Evolutionary conservation across 768 basidiomycete species (phyloP), one percentile per base, ranked within the genome.

Genomic region (Trametes elegans): DNA sequence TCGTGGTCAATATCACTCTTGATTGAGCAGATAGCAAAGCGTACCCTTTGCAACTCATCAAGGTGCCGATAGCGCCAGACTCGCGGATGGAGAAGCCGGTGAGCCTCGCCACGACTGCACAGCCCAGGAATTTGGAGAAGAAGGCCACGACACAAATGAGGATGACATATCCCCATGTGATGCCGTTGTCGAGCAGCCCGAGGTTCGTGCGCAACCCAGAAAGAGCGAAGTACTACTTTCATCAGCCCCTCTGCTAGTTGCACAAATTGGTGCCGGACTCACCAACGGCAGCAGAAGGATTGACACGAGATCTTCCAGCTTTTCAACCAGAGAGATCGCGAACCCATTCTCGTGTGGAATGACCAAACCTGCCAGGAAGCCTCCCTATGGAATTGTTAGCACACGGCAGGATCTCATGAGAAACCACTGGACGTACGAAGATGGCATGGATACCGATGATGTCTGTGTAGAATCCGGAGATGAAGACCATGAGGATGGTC

Each of bases 41-140:
- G 42, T 55, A 87, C 87, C 90, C 91, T 72, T 96, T 91, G 74
- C 90, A 93, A 68, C 83, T 83, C 93, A 97, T 97, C 23, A 97
- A 71, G 45, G 85, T 79, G 3, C 93, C 93, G 53, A 95, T 86
- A 5, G 93, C 90, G 21, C 84, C 82, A 1, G 84, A 75, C 69
- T 95, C 93, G n/a, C 93, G 78, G 70, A 73, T 76, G 36, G 76
- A 82, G 73, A 89, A 95, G 0, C 87, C 87, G 36, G 73, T 73
- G 1, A 71, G 45, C 56, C 76, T 78, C 5, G 92, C 89, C 0
- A 83, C 75, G 7, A 68, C 61, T 5, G 77, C 80, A 64, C 89
- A 92, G 2, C 87, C 80, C 14, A 81, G 39, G 69, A 94, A 94
- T 69, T 97, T 97, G 57, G 88, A 82, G 29, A 75, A 63, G 68